A percentile compares a stretch with the other conserved stretches of the same genome.
Conservation (phyloP, 2,329 filamentous ascomycete genomes). For the Plectosphaerella sp. region DNA sequence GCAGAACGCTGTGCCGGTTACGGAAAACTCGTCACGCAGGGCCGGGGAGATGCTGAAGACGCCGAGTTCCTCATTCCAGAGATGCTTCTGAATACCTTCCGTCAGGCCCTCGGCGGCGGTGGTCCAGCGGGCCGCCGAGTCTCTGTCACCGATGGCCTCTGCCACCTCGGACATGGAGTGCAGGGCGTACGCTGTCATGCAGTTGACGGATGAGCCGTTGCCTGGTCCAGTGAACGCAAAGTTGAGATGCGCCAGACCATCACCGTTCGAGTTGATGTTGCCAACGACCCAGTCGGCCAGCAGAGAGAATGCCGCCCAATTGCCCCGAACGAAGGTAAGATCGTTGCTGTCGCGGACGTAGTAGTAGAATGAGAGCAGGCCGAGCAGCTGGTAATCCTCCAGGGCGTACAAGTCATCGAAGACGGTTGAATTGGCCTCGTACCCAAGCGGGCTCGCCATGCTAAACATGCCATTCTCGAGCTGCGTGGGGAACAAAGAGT, state of each 20-base stretch:
- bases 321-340: slow-evolving; percentile 7
- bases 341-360: slow-evolving; percentile 13
- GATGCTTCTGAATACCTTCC: slow-evolving; percentile 8
- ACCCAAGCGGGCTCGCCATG: slow-evolving; percentile 9
- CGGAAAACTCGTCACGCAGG: slow-evolving; percentile 7
- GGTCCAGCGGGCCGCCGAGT: slow-evolving; percentile 8
- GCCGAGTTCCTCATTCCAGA: slow-evolving; percentile 15
- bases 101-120: slow-evolving; percentile 12
- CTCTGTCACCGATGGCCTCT: slow-evolving; percentile 16
- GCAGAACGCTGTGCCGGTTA: slow-evolving; percentile 12
- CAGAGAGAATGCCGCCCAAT: slow-evolving; percentile 11
- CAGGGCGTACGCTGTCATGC: slow-evolving; percentile 10
- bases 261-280: slow-evolving; percentile 6
- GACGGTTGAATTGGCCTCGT: slow-evolving; percentile 4
- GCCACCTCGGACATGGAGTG: slow-evolving; percentile 9
- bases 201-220: slow-evolving; percentile 9
- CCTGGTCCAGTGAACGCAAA: slow-evolving; percentile 11
- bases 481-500: slow-evolving; percentile 18
- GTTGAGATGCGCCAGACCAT: slow-evolving; percentile 9
- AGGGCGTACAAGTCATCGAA: slow-evolving; percentile 4
- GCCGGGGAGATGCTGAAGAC: slow-evolving; percentile 7
- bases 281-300: slow-evolving; percentile 7
- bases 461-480: slow-evolving; percentile 9
- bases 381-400: slow-evolving; percentile 16
- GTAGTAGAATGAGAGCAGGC: slow-evolving; percentile 9